A percentile compares a stretch with the other conserved stretches of the same genome.
These are phyloP conservation scores for Avena eriantha DNA, from an alignment of 176 grass and related monocot species.

Conservation along the genomic window DNA sequence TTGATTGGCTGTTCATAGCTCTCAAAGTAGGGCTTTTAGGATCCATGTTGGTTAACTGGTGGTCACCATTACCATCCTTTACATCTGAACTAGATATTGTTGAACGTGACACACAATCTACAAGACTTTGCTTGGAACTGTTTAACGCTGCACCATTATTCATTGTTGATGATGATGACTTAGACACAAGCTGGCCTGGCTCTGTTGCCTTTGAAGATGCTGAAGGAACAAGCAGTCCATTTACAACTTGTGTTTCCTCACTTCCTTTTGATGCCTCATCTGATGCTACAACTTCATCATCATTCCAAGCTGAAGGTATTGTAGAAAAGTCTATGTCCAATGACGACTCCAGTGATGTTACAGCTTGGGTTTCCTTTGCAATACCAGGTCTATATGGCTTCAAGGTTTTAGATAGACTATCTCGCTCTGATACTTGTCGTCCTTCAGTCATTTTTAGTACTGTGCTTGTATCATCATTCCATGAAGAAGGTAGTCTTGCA, in stretches of 20 bases:
- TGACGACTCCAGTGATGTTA: slow-evolving; percentile 38
- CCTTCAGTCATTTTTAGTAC: slow-evolving; percentile 57
- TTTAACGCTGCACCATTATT: slow-evolving; percentile 35
- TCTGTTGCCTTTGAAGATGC: slow-evolving; percentile 39
- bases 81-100: slow-evolving; percentile 45
- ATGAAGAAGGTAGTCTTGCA: slow-evolving; percentile 66
- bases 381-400: slow-evolving; percentile 65
- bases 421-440: slow-evolving; percentile 35
- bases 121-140: slow-evolving; percentile 47
- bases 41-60: background rate
- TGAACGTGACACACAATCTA: slow-evolving; percentile 35
- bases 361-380: slow-evolving; percentile 54
- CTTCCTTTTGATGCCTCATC: slow-evolving; percentile 51
- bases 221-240: slow-evolving; percentile 27
- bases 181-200: slow-evolving; percentile 1
- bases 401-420: slow-evolving; percentile 53
- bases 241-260: slow-evolving; percentile 45
- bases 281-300: slow-evolving; percentile 61
- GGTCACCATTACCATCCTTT: slow-evolving; percentile 39
- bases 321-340: slow-evolving; percentile 67
- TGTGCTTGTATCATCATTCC: slow-evolving; percentile 81
- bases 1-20: slow-evolving; percentile 30
- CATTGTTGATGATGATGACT: slow-evolving; percentile 30
- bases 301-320: slow-evolving; percentile 86
- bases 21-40: slow-evolving; percentile 38